Conservation (phyloP, 2,329 filamentous ascomycete species). For the Diaporthe sp. region DNA sequence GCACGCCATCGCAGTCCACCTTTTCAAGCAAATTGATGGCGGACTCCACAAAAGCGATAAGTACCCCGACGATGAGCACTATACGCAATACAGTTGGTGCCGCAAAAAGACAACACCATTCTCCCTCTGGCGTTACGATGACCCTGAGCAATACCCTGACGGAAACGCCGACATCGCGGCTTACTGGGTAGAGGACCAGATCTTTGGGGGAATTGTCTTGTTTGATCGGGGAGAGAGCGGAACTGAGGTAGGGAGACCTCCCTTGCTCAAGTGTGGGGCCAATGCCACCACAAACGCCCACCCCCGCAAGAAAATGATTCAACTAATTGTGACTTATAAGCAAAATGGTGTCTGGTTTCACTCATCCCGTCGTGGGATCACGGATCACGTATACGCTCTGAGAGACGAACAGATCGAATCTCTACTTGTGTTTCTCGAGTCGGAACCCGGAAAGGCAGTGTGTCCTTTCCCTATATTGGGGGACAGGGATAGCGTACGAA, state of each 20-base stretch:
- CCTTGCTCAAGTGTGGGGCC: neutral
- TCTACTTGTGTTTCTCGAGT: neutral
- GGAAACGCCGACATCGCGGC: neutral
- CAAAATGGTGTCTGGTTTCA: neutral
- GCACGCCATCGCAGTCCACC: neutral
- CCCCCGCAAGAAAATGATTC: no score
- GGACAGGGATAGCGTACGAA: neutral
- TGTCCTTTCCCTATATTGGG: neutral
- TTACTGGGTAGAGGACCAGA: conserved; percentile 7
- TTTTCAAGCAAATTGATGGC: neutral
- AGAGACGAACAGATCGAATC: neutral
- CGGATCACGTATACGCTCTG: neutral
- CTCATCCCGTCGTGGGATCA: neutral
- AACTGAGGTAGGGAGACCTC: neutral
- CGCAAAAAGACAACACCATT: neutral
- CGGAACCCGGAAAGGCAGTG: neutral
- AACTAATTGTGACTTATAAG: neutral
- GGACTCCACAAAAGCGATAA: neutral
- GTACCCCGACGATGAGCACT: neutral
- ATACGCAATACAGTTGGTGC: neutral
- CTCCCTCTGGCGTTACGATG: conserved; percentile 1
- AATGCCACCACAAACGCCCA: no score
- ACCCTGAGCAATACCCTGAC: neutral
- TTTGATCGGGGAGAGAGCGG: conserved; percentile 1
- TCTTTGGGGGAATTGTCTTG: neutral